phyloP scores from a whole-genome alignment of 148 eudicot genomes.

The Nepenthes mirabilis region DNA sequence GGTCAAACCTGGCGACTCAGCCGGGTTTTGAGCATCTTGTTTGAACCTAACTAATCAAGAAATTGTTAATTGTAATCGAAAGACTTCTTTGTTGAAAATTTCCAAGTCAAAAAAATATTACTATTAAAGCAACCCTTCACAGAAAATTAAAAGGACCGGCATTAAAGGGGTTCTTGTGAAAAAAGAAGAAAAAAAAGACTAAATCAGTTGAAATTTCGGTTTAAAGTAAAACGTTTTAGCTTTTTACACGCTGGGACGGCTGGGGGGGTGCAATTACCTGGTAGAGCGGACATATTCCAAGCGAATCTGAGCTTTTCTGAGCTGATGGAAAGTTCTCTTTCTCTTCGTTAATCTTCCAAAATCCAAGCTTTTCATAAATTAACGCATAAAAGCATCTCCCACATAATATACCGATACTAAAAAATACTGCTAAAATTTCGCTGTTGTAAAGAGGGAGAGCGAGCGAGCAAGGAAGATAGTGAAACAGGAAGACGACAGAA shows the following conservation, averaged over 20 bases:
- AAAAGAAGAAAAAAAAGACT: not conserved
- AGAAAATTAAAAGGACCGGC: not conserved
- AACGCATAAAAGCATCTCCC: too few species aligned
- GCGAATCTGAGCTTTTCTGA: constrained; percentile 14
- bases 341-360: too few species aligned
- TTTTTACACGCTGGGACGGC: constrained; percentile 6
- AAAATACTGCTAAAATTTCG: too few species aligned
- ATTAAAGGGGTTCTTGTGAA: constrained; percentile 2
- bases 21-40: not conserved
- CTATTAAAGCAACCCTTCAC: not conserved
- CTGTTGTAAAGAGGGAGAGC: too few species aligned
- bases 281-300: constrained; percentile 21
- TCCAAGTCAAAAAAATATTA: not conserved
- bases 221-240: constrained; percentile 10
- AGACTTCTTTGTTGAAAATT: not conserved
- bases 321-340: too few species aligned
- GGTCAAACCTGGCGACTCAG: not conserved
- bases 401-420: too few species aligned
- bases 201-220: constrained; percentile 17
- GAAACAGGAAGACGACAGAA: too few species aligned
- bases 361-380: too few species aligned
- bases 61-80: too few species aligned
- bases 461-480: too few species aligned
- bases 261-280: constrained; percentile 14
- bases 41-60: too few species aligned